A percentile compares a stretch with the other conserved stretches of the same genome.
Evolutionary conservation across 495 filamentous ascomycete species (phyloP).

Genomic region (Sordaria brevicollis): DNA sequence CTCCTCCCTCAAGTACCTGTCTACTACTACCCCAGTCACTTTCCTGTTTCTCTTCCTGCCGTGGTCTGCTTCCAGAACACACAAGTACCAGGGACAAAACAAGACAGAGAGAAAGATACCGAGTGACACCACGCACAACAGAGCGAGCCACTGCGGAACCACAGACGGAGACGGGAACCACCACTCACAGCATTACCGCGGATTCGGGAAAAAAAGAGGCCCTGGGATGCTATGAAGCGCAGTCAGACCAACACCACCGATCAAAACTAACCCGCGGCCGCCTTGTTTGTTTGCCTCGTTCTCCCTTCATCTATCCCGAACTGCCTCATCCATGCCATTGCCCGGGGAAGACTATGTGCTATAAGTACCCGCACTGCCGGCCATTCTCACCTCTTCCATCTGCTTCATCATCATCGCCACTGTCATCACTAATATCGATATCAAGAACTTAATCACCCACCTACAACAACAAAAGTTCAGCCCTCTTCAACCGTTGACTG

Average conservation of each 20-base stretch:
- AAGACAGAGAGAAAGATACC: not conserved
- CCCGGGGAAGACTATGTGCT: not conserved
- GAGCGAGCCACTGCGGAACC: not conserved
- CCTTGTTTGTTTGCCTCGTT: not conserved
- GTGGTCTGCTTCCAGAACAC: not conserved
- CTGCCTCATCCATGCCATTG: not conserved
- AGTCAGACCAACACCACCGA: not conserved
- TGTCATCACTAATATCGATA: not conserved
- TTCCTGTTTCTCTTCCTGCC: not conserved
- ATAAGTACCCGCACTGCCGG: not conserved
- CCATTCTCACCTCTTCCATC: not conserved
- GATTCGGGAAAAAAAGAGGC: not conserved
- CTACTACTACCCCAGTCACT: not conserved
- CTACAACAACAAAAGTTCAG: not conserved
- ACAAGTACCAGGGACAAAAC: too few relatives aligned
- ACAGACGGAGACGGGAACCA: not conserved
- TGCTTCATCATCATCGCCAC: too few relatives aligned
- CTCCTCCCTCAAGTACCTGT: too few relatives aligned
- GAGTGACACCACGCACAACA: not conserved
- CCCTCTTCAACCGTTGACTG: not conserved
- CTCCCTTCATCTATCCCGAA: not conserved
- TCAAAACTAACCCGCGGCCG: not conserved
- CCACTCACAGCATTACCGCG: not conserved
- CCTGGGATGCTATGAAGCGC: not conserved
- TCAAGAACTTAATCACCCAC: not conserved